Base-by-base conservation (phyloP, 768 basidiomycete genomes). In the Suillus ampliporus region DNA sequence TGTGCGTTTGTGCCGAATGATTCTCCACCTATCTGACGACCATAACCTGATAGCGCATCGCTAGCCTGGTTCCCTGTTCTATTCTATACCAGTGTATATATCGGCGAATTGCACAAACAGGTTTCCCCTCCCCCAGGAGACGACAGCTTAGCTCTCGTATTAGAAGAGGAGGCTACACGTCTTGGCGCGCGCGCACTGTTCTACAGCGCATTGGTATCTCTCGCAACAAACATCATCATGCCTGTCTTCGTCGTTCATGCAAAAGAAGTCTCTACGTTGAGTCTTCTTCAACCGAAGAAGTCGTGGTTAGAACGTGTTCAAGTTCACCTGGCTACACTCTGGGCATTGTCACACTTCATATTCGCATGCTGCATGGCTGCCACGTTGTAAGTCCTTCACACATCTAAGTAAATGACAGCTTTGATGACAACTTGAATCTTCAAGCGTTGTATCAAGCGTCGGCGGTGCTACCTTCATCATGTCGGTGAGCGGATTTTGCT, bases 51-150 rank as follows among this genome's bases (percentile, higher is more conserved):
- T 61, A 94, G 92, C 64, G 84, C 88, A 14, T 96, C 88, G 88
- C 82, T 95, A 63, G 91, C 86, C 9, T 98, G 97, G 97, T 97
- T 97, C 70, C 95, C 96, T 0, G 78, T 95, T 28, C 81, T 97
- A 1, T 95, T 96, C 76, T 96, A 94, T 78, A 90, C 89, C 4
- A 90, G 91, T 1, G 79, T 93, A 28, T 98, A 95, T 76, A 83
- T 97, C 59, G 92, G 92, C 13, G 96, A 97, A 68, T 82, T 97
- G 13, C 87, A 97, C 80, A 91, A 88, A 64, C 80, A 77, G 3
- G 67, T 80, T 10, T 81, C 78, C 14, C 76, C 71, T 40, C 64
- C 67, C 31, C 73, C 64, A 47, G 70, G 69, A 62, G 78, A 69
- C 0, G 71, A 70, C 26, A 68, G 68, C n/a, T 73, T 71, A 2